Base-by-base conservation (phyloP, 1,139 yeast genomes). In the Petasospora fabianii region DNA sequence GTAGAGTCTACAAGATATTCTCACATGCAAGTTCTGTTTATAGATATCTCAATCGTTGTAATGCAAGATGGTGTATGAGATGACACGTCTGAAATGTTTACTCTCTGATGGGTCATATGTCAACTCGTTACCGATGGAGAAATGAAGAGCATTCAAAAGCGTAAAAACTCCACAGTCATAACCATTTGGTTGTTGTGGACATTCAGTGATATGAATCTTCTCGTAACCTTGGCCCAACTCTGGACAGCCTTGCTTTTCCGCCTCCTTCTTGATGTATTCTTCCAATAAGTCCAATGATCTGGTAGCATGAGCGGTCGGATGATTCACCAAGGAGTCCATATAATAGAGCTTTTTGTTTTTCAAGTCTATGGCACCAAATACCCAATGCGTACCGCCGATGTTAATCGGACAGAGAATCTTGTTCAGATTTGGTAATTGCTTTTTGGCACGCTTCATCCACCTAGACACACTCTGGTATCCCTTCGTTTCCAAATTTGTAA, bases 121-220 rank as follows among this genome's bases (percentile, higher is more conserved):
- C 34, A 85, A 63, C 0, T 67, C 65, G 26, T 61, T 58, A 10
- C 65, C 64, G 39, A 75, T 59, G 14, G 86, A 67, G 32, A 85
- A 54, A 35, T 73, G 80, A 38, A 78, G 74, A 1, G 87, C 86
- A 43, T 84, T 83, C 41, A 87, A 76, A 60, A 97, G 84, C 8
- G 95, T 77, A 56, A 90, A 92, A 1, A 92, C 95, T 2, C 99
- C 99, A 64, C 99, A 94, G 59, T 94, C 99, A 50, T 61, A 85
- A 0, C 97, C 97, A 58, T 94, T 94, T 24, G 72, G 68, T 59
- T 94, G 99, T 51, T 82, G 87, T 0, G 98, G 98, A 27, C 90
- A 76, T 19, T 69, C 65, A 27, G 68, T 22, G 2, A 49, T 17
- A 41, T 61, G 67, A 18, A 61, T 39, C 56, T 64, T 2, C 65